Evolutionary conservation across 148 eudicot species (phyloP), one percentile per base, ranked within the genome.

Genomic region (Rhododendron kiyosumense): DNA sequence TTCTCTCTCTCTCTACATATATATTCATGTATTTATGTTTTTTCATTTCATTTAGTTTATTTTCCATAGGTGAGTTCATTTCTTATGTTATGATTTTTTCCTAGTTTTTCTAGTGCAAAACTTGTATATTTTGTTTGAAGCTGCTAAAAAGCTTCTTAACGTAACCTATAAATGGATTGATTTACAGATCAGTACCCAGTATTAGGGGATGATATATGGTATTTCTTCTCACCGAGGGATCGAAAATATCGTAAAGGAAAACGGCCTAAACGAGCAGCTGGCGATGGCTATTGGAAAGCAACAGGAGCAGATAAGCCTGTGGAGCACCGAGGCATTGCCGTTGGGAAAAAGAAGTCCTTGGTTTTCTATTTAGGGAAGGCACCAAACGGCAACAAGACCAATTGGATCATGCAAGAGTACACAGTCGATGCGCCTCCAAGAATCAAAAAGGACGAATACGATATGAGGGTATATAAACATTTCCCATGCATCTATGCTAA

Each of bases 201-300:
- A 24, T 45, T 80, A 11, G 85, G 81, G 5, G 83, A 75, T 41
- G 84, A 83, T 0, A 61, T 1, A 14, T 91, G 93, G 93, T 91
- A 85, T 76, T 91, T 91, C 69, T 91, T 89, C 78, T 86, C 91
- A 1, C 65, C 93, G 15, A 88, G 91, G 32, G 84, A 86, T 3
- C 74, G 86, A 24, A 91, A 91, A 75, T 91, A 91, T 24, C 81
- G 7, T 4, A 88, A 89, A 11, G 93, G 93, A 9, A 54, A 7
- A 0, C 87, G 91, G 1, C 91, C 93, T 5, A 85, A 82, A 18
- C 75, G 93, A 28, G 65, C 67, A 5, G 89, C 91, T 0, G 93
- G 87, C 13, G 46, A 63, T 18, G 93, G 92, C 0, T 91, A 86
- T 46, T 91, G 92, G 92, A 91, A 91, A 54, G 90, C 93, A 0